Base-by-base conservation (phyloP, 176 grass and related monocot species). In the Rhipidocladum racemiflorum region DNA sequence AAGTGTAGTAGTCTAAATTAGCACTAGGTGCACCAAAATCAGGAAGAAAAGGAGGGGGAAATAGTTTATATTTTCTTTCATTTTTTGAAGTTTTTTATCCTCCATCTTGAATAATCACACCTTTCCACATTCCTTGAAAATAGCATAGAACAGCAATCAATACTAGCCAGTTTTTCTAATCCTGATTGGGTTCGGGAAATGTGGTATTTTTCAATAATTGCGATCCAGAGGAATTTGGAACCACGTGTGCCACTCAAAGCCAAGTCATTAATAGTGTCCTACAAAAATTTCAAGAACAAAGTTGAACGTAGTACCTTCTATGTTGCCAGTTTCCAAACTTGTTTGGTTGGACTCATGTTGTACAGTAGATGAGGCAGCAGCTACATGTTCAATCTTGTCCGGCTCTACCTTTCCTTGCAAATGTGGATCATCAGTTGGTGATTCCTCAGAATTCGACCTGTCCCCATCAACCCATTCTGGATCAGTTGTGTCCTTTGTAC, bases 301-400 rank as follows among this genome's bases (percentile, higher is more conserved):
- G 21, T 59, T 57, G 20, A 85, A 45, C 50, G 10, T 65, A 69
- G 25, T 61, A 88, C 90, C 86, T 88, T 81, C 32, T 65, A 65
- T 75, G 61, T 62, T 72, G 18, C 76, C 42, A 55, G 30, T 76
- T 66, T 57, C 49, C 6, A 61, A 45, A 61, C 21, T 69, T 71
- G 75, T 60, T 87, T 65, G 68, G 62, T 65, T 45, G 45, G 35
- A 65, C 75, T 81, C 76, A 12, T 65, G 62, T 51, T 84, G 80
- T 24, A 82, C 6, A 28, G 46, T 45, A 79, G 80, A 57, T 10
- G 45, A 63, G 72, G 75, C 61, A 75, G 43, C 35, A 57, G 53
- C 9, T 68, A 29, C 71, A 44, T 64, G 67, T 75, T 77, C 50
- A 42, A 21, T 46, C 68, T 80, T 75, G 48, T 87, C 51, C 23